A percentile compares a stretch with the other conserved stretches of the same genome.
Conservation (phyloP, 2,329 filamentous ascomycete genomes). For the Calonectria henricotiae region DNA sequence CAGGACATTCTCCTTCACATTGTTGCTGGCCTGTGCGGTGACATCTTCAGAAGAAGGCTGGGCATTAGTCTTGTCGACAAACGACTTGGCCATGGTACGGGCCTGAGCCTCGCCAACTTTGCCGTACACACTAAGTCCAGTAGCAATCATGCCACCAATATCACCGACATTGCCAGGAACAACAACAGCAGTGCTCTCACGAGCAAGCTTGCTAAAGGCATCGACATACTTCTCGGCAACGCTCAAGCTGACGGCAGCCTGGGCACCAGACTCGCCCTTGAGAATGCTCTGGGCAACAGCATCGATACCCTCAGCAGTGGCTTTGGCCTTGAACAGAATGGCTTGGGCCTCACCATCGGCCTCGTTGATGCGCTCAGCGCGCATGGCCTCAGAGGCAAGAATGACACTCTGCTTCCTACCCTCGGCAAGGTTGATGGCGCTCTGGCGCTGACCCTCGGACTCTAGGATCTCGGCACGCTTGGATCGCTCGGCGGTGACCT, state of each 20-base stretch:
- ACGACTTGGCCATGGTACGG: constrained; percentile 74
- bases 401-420: constrained; percentile 98
- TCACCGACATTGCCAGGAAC: constrained; percentile 98
- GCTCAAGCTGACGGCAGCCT: constrained; percentile 86
- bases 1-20: constrained; percentile 61
- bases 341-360: constrained; percentile 95
- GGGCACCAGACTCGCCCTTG: constrained; percentile 81
- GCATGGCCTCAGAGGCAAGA: constrained; percentile 91
- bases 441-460: constrained; percentile 96
- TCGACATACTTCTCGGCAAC: constrained; percentile 99
- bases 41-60: constrained; percentile 40
- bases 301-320: constrained; percentile 91
- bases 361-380: constrained; percentile 92
- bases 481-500: constrained; percentile 96
- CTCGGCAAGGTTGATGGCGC: constrained; percentile 98
- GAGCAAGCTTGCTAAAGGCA: constrained; percentile 91
- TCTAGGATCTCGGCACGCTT: constrained; percentile 99
- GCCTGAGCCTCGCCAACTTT: constrained; percentile 90
- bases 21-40: constrained; percentile 45
- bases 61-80: constrained; percentile 57
- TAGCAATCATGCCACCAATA: constrained; percentile 96
- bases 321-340: constrained; percentile 87
- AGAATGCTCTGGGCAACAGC: constrained; percentile 85
- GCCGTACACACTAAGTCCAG: constrained; percentile 94
- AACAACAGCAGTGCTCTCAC: constrained; percentile 95